These are phyloP conservation scores for Gossypium sturtianum DNA, from an alignment of 345 rosid genomes.

Conservation along the genomic window DNA sequence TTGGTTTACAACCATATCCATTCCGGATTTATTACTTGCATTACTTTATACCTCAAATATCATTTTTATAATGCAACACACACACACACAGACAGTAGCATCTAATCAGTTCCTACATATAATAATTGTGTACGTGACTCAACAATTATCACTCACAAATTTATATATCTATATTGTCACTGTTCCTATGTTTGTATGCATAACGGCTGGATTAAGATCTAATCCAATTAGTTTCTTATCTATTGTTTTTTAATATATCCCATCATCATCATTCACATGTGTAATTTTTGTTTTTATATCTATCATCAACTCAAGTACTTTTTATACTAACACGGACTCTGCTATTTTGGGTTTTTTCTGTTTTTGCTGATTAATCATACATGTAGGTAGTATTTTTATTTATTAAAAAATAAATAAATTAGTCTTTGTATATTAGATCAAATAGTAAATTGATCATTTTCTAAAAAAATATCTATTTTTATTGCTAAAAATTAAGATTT, in stretches of 20 bases:
- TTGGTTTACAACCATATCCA: background rate
- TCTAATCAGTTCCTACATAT: background rate
- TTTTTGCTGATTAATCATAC: background rate
- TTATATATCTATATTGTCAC: too few relatives aligned
- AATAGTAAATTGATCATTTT: too few relatives aligned
- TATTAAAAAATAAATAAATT: too few relatives aligned
- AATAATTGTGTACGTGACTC: background rate
- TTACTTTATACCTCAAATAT: too few relatives aligned
- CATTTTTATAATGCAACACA: background rate
- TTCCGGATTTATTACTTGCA: background rate
- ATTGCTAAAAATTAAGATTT: fast-evolving
- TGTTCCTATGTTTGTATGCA: background rate
- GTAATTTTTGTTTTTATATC: background rate
- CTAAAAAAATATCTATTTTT: fast-evolving
- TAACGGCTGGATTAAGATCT: background rate
- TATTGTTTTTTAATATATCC: too few relatives aligned
- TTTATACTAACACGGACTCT: background rate
- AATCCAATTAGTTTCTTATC: background rate
- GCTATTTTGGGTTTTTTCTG: background rate
- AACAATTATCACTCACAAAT: background rate
- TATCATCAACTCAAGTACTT: background rate
- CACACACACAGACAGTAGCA: background rate
- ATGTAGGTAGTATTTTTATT: background rate
- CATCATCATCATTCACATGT: too few relatives aligned
- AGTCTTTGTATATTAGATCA: fast-evolving